phyloP scores from a whole-genome alignment of 257 asterid species.

The Solanum peruvianum region DNA sequence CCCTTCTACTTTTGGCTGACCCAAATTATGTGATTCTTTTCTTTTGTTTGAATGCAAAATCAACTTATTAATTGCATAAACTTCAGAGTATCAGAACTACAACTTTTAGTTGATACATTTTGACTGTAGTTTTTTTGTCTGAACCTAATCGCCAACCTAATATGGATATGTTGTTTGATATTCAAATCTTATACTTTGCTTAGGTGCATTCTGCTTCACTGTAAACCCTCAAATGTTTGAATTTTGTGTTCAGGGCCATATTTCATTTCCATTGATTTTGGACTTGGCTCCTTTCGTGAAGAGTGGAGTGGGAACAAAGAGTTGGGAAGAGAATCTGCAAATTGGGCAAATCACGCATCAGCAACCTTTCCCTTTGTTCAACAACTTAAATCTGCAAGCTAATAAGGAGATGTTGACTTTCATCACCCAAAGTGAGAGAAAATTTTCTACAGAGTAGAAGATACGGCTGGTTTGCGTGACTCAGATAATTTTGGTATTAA shows the following conservation, averaged over 20 bases:
- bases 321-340: slow-evolving; percentile 14
- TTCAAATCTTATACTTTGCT: neutral
- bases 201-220: neutral
- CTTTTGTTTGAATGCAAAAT: neutral
- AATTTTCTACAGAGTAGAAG: slow-evolving; percentile 6
- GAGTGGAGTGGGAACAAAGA: slow-evolving; percentile 31
- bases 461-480: neutral
- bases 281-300: slow-evolving; percentile 49
- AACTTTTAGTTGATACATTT: neutral
- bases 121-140: neutral
- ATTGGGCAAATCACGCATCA: slow-evolving; percentile 8
- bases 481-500: slow-evolving; percentile 5
- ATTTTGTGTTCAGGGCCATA: slow-evolving; percentile 40
- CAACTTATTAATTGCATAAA: neutral
- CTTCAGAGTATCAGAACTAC: neutral
- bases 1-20: neutral
- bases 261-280: slow-evolving; percentile 56
- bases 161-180: neutral
- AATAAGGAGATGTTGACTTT: slow-evolving; percentile 6
- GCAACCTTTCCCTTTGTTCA: slow-evolving; percentile 12
- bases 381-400: slow-evolving; percentile 17
- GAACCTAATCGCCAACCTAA: neutral
- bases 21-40: neutral
- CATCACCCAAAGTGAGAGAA: slow-evolving; percentile 10
- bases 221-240: neutral